These are phyloP conservation scores for Purshia tridentata DNA, from an alignment of 306 rosid species.

Conservation along the genomic window DNA sequence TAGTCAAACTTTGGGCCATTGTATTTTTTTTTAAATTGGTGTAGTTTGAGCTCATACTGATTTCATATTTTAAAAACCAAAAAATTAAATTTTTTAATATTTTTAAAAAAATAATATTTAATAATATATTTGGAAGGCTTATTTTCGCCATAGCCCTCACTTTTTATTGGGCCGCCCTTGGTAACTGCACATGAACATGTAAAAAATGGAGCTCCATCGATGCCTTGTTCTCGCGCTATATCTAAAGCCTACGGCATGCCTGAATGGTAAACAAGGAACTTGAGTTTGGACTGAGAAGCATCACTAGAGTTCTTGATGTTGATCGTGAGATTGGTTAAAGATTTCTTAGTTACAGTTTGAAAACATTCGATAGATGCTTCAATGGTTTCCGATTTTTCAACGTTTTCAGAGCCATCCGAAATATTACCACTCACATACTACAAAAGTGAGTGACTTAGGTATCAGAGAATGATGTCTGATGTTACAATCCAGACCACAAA, in stretches of 20 bases:
- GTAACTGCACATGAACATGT: conserved; percentile 51
- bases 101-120: too few species aligned
- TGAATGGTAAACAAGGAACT: conserved; percentile 46
- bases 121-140: too few species aligned
- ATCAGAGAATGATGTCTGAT: too few species aligned
- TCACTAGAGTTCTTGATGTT: not conserved
- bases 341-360: not conserved
- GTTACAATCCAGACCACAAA: too few species aligned
- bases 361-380: not conserved
- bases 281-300: conserved; percentile 14
- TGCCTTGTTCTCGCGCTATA: conserved; percentile 42
- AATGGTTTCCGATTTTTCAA: not conserved
- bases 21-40: too few species aligned
- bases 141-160: too few species aligned
- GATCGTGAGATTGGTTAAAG: not conserved
- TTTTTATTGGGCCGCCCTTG: too few species aligned
- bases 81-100: too few species aligned
- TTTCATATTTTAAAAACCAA: too few species aligned
- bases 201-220: conserved; percentile 48
- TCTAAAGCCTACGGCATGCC: conserved; percentile 44
- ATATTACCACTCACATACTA: not conserved
- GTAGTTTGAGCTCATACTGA: too few species aligned
- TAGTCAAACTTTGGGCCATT: too few species aligned
- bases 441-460: too few species aligned
- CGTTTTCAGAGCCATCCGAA: not conserved